Evolutionary conservation across 257 asterid species (phyloP), one percentile per base, ranked within the genome.

Genomic region (Cordia subcordata): DNA sequence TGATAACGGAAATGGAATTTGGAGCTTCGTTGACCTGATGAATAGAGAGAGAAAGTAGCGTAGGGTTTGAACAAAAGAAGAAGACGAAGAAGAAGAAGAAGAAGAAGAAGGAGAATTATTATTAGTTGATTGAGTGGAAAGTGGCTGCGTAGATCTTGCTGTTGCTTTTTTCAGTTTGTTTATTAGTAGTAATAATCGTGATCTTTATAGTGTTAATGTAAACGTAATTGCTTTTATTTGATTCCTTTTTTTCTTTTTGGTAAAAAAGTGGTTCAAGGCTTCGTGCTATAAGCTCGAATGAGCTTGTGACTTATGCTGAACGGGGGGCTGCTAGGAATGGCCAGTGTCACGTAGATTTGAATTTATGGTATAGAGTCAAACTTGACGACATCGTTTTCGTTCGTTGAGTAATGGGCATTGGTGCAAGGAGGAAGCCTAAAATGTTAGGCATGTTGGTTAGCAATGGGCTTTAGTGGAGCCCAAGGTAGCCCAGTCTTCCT

Each of bases 21-120:
- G 8, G 57, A 53, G 20, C 57, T 52, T 19, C n/a, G 47, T 49
- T 49, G 49, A 21, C 39, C 54, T 47, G 32, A 57, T 16, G 15
- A 57, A 42, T 8, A 44, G 22, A 16, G 62, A 57, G 50, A 57
- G 50, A 61, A 32, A 32, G 56, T 18, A 33, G 15, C 33, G 57
- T 53, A 60, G 65, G 47, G 47, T 61, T 61, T 49, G 56, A 60
- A n/a, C n/a, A n/a, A n/a, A n/a, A n/a, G n/a, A n/a, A n/a, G n/a
- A n/a, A n/a, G n/a, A n/a, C n/a, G n/a, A n/a, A n/a, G n/a, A n/a
- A n/a, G n/a, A n/a, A n/a, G n/a, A n/a, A n/a, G n/a, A n/a, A n/a
- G n/a, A n/a, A n/a, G n/a, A n/a, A n/a, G n/a, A n/a, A 12, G 10
- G 53, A 17, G 33, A 14, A 42, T 27, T 1, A 27, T 27, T 27